phyloP scores from a whole-genome alignment of 164 flowering plant genomes.

The Aristolochia contorta region DNA sequence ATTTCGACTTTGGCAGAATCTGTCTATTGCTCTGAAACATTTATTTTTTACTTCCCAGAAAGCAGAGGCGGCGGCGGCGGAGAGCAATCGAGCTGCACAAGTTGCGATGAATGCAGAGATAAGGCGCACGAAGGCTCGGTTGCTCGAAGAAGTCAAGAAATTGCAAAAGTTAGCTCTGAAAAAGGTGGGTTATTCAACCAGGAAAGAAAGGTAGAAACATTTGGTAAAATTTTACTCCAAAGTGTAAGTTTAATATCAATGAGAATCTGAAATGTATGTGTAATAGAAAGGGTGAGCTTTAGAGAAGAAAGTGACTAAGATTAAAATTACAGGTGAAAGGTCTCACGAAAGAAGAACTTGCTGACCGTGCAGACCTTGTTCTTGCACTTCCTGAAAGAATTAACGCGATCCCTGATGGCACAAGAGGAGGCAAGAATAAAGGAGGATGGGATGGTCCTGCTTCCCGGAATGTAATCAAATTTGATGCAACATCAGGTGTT shows the following conservation, averaged over 20 bases:
- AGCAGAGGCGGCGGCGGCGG: constrained; percentile 58
- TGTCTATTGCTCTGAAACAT: not conserved
- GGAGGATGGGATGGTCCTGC: constrained; percentile 66
- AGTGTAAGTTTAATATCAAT: not conserved
- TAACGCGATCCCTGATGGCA: constrained; percentile 82
- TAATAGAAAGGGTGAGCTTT: no score
- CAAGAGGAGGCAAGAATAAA: constrained; percentile 43
- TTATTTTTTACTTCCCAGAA: constrained; percentile 32
- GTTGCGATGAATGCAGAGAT: constrained; percentile 94
- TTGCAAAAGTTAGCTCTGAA: constrained; percentile 75
- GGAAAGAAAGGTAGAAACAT: not conserved
- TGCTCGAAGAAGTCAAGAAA: constrained; percentile 85
- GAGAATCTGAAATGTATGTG: no score
- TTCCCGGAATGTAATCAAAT: constrained; percentile 58
- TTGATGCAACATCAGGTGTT: constrained; percentile 58
- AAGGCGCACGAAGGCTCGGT: constrained; percentile 75
- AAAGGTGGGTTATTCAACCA: constrained; percentile 36
- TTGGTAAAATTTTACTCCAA: not conserved
- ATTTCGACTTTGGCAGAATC: not conserved
- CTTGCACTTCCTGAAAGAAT: constrained; percentile 77
- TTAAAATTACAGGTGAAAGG: constrained; percentile 65
- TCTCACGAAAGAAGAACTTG: constrained; percentile 67
- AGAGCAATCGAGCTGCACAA: constrained; percentile 68
- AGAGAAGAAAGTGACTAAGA: no score
- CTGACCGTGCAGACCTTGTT: constrained; percentile 70